Percentiles rank a stretch among this genome's conserved stretches.
Evolutionary conservation across 2,329 filamentous ascomycete genomes (phyloP).

Genomic region (Apiospora rasikravindrae): DNA sequence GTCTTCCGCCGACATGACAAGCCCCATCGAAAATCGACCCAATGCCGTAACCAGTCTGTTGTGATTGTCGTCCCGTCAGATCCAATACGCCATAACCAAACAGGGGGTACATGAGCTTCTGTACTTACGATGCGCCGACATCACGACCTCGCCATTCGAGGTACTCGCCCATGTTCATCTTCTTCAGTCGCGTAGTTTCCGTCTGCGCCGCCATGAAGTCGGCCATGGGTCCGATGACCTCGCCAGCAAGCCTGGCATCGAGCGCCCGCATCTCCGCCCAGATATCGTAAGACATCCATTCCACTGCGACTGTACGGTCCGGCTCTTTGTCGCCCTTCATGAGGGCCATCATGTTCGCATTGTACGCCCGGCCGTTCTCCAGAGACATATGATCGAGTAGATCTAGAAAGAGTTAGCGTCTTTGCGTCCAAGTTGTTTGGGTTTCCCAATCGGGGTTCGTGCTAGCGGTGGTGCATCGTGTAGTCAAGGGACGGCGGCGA

Average conservation of each 20-base stretch:
- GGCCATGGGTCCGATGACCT: slow-evolving; percentile 42
- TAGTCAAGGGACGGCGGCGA: background rate
- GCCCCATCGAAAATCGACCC: slow-evolving; percentile 41
- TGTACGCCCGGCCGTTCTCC: slow-evolving; percentile 43
- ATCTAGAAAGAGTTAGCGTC: slow-evolving; percentile 34
- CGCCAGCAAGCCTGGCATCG: slow-evolving; percentile 39
- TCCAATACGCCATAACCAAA: background rate
- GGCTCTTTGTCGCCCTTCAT: slow-evolving; percentile 36
- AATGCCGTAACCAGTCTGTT: slow-evolving; percentile 37
- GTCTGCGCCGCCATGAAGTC: slow-evolving; percentile 46
- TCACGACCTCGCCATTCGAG: slow-evolving; percentile 43
- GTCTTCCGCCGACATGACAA: slow-evolving; percentile 35
- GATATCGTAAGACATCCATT: slow-evolving; percentile 44
- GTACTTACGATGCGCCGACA: slow-evolving; percentile 42
- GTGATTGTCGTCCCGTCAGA: background rate
- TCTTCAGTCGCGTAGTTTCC: slow-evolving; percentile 29
- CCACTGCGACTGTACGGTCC: slow-evolving; percentile 37
- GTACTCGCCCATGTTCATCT: slow-evolving; percentile 37
- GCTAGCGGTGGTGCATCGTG: background rate
- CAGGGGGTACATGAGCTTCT: background rate
- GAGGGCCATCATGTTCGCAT: slow-evolving; percentile 44
- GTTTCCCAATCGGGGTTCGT: background rate
- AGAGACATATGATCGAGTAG: slow-evolving; percentile 48
- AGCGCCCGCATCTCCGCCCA: slow-evolving; percentile 43
- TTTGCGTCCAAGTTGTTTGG: background rate